Percentiles rank a stretch among this genome's conserved stretches.
Evolutionary conservation across 2,329 filamentous ascomycete species (phyloP).

Genomic region (Calonectria pseudoreteaudii): DNA sequence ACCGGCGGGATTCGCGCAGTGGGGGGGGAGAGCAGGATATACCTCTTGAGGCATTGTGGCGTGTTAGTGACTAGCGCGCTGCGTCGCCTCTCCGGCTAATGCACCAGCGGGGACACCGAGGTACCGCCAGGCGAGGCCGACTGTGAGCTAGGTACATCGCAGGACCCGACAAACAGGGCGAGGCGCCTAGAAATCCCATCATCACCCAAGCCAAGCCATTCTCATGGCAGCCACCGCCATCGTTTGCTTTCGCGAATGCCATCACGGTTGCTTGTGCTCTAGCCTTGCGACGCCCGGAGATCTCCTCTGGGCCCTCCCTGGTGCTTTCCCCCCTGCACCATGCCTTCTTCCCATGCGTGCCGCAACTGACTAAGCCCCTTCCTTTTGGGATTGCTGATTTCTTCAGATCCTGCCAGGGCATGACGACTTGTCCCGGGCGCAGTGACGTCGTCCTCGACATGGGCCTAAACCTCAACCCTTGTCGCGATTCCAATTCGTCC

Average conservation of each 20-base stretch:
- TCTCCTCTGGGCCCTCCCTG: neutral
- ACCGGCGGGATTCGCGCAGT: constrained; percentile 10
- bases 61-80: constrained; percentile 6
- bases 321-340: neutral
- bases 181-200: neutral
- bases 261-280: neutral
- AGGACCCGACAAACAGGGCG: neutral
- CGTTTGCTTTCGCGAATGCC: neutral
- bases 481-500: constrained; percentile 25
- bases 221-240: neutral
- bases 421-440: constrained; percentile 1
- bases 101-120: neutral
- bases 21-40: constrained; percentile 16
- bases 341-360: neutral
- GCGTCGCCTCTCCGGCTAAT: neutral
- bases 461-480: constrained; percentile 3
- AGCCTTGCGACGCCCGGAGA: neutral
- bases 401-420: constrained; percentile 1
- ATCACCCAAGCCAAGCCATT: neutral
- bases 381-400: neutral
- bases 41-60: constrained; percentile 9
- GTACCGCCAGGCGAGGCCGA: neutral
- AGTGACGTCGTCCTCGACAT: constrained; percentile 21
- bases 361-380: constrained; percentile 24
- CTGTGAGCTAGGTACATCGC: neutral